phyloP scores from a whole-genome alignment of 169 alveolate genomes.

The Besnoitia besnoiti region DNA sequence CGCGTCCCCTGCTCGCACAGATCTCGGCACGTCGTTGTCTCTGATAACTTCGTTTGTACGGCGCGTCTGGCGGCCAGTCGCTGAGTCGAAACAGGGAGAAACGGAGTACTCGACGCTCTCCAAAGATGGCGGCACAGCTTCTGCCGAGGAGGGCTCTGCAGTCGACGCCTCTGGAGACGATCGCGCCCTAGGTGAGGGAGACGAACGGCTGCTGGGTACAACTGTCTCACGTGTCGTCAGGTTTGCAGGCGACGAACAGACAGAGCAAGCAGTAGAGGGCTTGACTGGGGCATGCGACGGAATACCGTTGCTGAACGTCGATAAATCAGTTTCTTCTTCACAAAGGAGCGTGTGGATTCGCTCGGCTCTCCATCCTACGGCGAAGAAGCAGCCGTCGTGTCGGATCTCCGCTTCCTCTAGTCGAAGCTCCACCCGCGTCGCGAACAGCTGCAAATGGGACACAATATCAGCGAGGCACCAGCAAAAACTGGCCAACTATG shows the following conservation, averaged over 20 bases:
- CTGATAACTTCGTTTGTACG: no score
- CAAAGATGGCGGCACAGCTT: neutral
- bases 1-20: no score
- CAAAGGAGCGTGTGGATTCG: neutral
- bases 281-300: no score
- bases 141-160: neutral
- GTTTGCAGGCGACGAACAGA: no score
- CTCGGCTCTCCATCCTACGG: constrained; percentile 23
- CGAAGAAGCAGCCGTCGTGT: neutral
- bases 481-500: no score
- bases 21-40: no score
- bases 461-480: no score
- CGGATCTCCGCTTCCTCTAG: constrained; percentile 21
- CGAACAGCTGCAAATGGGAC: neutral
- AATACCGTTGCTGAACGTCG: no score
- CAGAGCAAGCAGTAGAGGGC: no score
- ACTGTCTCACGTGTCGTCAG: no score
- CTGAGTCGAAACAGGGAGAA: neutral
- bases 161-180: neutral
- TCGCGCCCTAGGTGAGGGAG: neutral
- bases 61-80: no score
- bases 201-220: neutral
- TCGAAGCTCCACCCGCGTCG: constrained; percentile 6
- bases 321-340: neutral
- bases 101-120: neutral